Conservation (phyloP, 2,329 filamentous ascomycete species). For the Claviceps digitariae region DNA sequence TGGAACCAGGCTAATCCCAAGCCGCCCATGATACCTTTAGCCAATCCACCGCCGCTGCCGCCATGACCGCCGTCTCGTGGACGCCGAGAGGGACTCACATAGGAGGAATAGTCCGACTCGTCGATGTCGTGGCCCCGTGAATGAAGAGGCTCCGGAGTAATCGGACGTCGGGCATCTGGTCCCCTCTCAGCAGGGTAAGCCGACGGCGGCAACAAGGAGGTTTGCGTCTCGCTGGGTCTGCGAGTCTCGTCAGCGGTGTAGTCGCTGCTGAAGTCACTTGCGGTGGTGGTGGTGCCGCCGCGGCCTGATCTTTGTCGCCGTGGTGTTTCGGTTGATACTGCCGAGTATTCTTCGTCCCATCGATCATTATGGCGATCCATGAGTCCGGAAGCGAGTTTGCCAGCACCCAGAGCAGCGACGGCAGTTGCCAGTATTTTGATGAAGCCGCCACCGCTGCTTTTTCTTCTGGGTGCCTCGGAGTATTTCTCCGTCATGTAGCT, state of each 20-base stretch:
- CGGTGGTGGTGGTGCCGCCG: constrained; percentile 23
- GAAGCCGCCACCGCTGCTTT: constrained; percentile 36
- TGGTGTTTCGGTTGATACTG: constrained; percentile 48
- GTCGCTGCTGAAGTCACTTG: constrained; percentile 40
- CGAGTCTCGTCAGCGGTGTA: constrained; percentile 23
- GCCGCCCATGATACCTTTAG: constrained; percentile 44
- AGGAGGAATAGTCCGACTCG: constrained; percentile 46
- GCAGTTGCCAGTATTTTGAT: constrained; percentile 46
- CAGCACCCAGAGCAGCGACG: constrained; percentile 49
- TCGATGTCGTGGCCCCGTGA: constrained; percentile 32
- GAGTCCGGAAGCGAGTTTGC: constrained; percentile 45
- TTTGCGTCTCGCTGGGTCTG: constrained; percentile 16
- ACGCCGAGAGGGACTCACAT: constrained; percentile 48
- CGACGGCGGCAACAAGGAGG: constrained; percentile 34
- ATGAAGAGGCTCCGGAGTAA: constrained; percentile 34
- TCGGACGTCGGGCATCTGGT: constrained; percentile 23
- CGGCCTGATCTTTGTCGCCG: constrained; percentile 29
- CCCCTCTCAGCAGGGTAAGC: constrained; percentile 30
- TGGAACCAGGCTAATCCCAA: constrained; percentile 57
- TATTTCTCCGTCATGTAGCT: constrained; percentile 56
- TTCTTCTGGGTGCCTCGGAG: constrained; percentile 32
- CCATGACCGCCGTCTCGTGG: constrained; percentile 27
- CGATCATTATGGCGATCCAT: constrained; percentile 37
- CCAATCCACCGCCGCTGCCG: constrained; percentile 32
- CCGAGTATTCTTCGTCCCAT: constrained; percentile 48